Base-by-base conservation (phyloP, 2,329 filamentous ascomycete genomes). In the Fusarium sp. region DNA sequence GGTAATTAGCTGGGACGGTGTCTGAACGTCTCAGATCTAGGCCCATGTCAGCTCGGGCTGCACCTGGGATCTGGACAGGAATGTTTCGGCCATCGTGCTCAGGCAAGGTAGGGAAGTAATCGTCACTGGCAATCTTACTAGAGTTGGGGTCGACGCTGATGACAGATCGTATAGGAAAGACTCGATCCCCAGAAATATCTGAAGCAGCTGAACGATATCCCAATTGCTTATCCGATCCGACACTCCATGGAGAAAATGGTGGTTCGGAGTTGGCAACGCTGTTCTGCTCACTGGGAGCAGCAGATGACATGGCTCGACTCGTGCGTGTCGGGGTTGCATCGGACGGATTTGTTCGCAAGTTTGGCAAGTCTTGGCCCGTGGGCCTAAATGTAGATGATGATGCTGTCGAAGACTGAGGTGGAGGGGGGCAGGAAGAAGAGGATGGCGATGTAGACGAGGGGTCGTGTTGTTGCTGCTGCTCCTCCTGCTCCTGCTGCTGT, bases 81-180 rank as follows among this genome's bases (percentile, higher is more conserved):
- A 78, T 75, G n/a, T 61, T 66, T 41, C 77, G 73, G n/a, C 63
- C 63, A 29, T 74, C 78, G 21, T 74, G 72, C 25, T 80, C 75
- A 23, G 77, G 73, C 62, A 72, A 49, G 41, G 76, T 74, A 10
- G 77, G 69, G 48, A 80, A 79, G 59, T 79, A 79, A n/a, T 80
- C 79, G 13, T 82, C 80, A 43, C 69, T 74, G 7, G 77, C 72
- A 63, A 74, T 83, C 80, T 79, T 77, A 49, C 68, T 70, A 17
- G 77, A 78, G n/a, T 60, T 54, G 9, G 87, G 87, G 69, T 92
- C 89, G 39, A 94, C 87, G 9, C 88, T 91, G 23, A 95, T 83
- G 41, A 92, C 89, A n/a, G 91, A 94, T 47, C 91, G 87, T 31
- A 95, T 91, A n/a, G 92, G 92, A 57, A 92, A 95, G 7, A 95